Conservation (phyloP, 495 filamentous ascomycete genomes). For the Lophiostoma macrostomum region DNA sequence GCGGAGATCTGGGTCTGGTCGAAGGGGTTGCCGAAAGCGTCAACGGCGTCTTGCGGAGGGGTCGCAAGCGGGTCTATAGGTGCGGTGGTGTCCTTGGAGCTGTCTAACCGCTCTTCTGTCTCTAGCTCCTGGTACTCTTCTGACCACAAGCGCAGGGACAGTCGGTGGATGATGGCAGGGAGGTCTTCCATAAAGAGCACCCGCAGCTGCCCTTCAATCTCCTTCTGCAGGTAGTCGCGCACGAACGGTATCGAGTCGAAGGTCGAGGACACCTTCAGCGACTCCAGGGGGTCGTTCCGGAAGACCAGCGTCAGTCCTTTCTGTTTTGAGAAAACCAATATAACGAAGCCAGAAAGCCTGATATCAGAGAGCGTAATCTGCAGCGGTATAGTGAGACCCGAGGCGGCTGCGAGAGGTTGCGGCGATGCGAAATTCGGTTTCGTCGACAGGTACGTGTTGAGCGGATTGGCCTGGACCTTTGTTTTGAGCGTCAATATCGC, state of each 20-base stretch:
- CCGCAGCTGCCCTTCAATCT: conserved; percentile 91
- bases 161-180: conserved; percentile 89
- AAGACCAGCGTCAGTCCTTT: conserved; percentile 96
- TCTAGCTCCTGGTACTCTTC: conserved; percentile 74
- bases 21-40: conserved; percentile 70
- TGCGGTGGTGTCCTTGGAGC: conserved; percentile 47
- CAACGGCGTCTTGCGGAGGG: conserved; percentile 73
- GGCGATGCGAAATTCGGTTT: conserved; percentile 91
- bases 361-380: conserved; percentile 97
- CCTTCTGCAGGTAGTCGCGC: conserved; percentile 91
- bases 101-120: conserved; percentile 49
- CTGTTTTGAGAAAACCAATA: conserved; percentile 93
- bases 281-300: conserved; percentile 95
- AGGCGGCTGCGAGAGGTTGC: conserved; percentile 85
- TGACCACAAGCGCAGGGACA: conserved; percentile 86
- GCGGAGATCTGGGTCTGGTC: conserved; percentile 65
- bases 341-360: conserved; percentile 95
- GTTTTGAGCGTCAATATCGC: conserved; percentile 92
- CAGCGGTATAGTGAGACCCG: conserved; percentile 89
- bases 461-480: conserved; percentile 92
- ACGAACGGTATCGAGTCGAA: conserved; percentile 99
- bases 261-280: conserved; percentile 95
- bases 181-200: conserved; percentile 96
- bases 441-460: conserved; percentile 91
- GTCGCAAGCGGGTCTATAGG: conserved; percentile 75